These are phyloP conservation scores for Narthecium ossifragum DNA, from an alignment of 106 monocot species.

Conservation along the genomic window DNA sequence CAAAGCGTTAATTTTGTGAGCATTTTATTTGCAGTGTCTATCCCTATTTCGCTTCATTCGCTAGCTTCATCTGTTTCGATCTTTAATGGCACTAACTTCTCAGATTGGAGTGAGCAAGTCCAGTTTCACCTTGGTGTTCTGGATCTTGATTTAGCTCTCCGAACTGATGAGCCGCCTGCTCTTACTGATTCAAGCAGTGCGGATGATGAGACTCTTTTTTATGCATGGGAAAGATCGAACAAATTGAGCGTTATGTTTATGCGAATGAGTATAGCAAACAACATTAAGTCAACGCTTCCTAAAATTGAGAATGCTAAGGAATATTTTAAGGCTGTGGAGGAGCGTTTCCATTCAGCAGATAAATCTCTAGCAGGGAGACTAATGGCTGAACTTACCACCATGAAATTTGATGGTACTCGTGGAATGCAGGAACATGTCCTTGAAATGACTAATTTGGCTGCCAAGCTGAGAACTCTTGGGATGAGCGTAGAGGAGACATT, in stretches of 20 bases:
- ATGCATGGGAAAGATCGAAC: constrained; percentile 6
- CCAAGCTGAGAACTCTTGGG: constrained; percentile 2
- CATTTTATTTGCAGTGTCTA: too few species aligned
- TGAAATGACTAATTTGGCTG: constrained; percentile 15
- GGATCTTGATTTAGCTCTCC: too few species aligned
- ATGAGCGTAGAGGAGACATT: constrained; percentile 4
- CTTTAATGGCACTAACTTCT: too few species aligned
- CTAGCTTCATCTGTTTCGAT: too few species aligned
- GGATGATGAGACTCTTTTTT: too few species aligned
- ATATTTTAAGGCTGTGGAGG: background rate
- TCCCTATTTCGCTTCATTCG: too few species aligned
- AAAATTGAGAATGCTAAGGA: constrained; percentile 8
- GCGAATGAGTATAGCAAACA: background rate
- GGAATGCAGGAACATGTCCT: constrained; percentile 7
- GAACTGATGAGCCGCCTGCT: too few species aligned
- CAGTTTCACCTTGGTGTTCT: too few species aligned
- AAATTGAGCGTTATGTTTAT: constrained; percentile 15
- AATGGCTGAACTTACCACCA: constrained; percentile 9
- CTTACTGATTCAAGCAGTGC: too few species aligned
- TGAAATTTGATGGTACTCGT: constrained; percentile 12
- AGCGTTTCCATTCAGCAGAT: constrained; percentile 2
- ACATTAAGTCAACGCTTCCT: constrained; percentile 1
- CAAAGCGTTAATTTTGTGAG: too few species aligned
- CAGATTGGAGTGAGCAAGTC: too few species aligned
- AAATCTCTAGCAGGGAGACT: constrained; percentile 9